phyloP scores from a whole-genome alignment of 441 rosid species.

The Francoa sonchifolia region DNA sequence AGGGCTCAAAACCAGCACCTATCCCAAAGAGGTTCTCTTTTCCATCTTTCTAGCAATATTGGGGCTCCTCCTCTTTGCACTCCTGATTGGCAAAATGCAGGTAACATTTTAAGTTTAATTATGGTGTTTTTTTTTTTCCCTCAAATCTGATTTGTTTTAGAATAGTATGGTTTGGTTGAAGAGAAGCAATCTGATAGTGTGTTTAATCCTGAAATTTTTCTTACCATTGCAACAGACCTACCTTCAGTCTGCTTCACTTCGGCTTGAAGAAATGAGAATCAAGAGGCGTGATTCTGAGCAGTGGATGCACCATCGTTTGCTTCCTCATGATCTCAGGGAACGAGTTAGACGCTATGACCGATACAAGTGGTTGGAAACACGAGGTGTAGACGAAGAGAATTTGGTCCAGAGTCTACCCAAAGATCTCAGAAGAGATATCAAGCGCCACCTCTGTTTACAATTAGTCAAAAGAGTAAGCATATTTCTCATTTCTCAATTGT shows the following conservation, averaged over 20 bases:
- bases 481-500: no score
- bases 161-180: no score
- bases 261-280: slow-evolving; percentile 96
- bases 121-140: no score
- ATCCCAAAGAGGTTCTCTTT: slow-evolving; percentile 75
- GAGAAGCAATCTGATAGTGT: no score
- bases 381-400: slow-evolving; percentile 85
- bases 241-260: slow-evolving; percentile 85
- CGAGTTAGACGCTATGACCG: slow-evolving; percentile 93
- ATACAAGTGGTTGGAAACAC: slow-evolving; percentile 94
- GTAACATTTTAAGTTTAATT: slow-evolving; percentile 22
- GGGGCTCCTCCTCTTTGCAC: slow-evolving; percentile 95
- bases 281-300: slow-evolving; percentile 97
- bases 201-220: no score
- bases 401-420: slow-evolving; percentile 82
- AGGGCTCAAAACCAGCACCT: slow-evolving; percentile 91
- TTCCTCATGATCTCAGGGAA: slow-evolving; percentile 72
- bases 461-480: slow-evolving; percentile 74
- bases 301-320: slow-evolving; percentile 97
- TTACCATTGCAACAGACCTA: slow-evolving; percentile 48
- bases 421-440: slow-evolving; percentile 93
- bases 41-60: slow-evolving; percentile 75
- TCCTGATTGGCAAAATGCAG: slow-evolving; percentile 98
- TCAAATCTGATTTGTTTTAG: no score
- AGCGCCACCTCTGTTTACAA: slow-evolving; percentile 87